Evolutionary conservation across 331 rosid genomes (phyloP).

Genomic region (Quercus lobata): DNA sequence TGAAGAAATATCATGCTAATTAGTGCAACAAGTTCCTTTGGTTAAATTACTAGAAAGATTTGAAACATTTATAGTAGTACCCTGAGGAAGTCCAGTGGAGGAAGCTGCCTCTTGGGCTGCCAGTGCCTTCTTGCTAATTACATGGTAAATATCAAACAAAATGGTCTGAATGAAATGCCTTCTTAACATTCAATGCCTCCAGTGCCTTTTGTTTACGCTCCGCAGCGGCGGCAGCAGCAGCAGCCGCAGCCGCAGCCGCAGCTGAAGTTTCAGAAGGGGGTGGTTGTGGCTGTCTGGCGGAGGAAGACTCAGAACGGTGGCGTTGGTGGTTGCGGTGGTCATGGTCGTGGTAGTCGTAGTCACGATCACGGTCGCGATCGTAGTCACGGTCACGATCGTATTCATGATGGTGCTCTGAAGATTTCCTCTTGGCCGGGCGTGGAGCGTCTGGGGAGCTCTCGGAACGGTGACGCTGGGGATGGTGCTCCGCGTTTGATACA

Average conservation of each 20-base stretch:
- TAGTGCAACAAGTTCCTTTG: no score
- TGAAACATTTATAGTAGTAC: no score
- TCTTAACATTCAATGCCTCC: no score
- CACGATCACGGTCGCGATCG: constrained; percentile 2
- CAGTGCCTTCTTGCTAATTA: no score
- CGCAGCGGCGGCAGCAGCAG: constrained; percentile 20
- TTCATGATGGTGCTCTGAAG: constrained; percentile 41
- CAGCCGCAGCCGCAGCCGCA: background rate
- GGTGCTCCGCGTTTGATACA: constrained; percentile 33
- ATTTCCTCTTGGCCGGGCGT: constrained; percentile 59
- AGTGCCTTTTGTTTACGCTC: constrained; percentile 81
- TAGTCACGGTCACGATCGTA: no score
- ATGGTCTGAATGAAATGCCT: no score
- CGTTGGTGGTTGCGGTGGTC: constrained; percentile 46
- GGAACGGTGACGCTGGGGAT: constrained; percentile 38
- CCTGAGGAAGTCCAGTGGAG: no score
- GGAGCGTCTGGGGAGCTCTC: constrained; percentile 80
- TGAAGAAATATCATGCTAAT: no score
- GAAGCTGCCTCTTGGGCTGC: no score
- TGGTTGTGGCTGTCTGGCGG: constrained; percentile 19
- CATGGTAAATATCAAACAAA: no score
- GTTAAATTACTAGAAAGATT: no score
- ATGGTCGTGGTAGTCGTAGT: constrained; percentile 28
- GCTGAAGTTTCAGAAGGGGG: constrained; percentile 38
- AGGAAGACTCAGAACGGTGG: constrained; percentile 54